A percentile compares a stretch with the other conserved stretches of the same genome.
These are phyloP conservation scores for Castanea sativa DNA, from an alignment of 306 rosid species.

Conservation along the genomic window DNA sequence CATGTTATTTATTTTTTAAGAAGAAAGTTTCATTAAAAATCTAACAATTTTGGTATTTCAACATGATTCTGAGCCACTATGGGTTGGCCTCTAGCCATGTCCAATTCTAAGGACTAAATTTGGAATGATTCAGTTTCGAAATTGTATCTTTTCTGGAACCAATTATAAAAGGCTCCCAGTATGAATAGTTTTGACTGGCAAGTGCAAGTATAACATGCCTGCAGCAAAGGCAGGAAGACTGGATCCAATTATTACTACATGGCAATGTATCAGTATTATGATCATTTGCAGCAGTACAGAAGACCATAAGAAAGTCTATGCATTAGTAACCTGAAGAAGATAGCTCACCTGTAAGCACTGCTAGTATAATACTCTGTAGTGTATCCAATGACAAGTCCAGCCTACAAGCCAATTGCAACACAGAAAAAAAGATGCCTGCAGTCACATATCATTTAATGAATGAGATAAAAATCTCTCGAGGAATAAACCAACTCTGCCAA, in stretches of 20 bases:
- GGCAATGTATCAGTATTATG: not conserved
- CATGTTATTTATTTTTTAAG: not conserved
- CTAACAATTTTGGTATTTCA: not conserved
- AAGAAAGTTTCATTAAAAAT: not conserved
- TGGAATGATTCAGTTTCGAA: not conserved
- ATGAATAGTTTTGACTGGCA: not conserved
- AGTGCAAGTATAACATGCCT: not conserved
- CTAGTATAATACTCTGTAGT: slow-evolving; percentile 67
- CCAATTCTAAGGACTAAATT: not conserved
- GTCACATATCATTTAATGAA: slow-evolving; percentile 5
- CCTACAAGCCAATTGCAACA: slow-evolving; percentile 68
- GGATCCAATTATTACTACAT: not conserved
- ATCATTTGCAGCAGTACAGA: not conserved
- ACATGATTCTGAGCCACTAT: not conserved
- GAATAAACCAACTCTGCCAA: not conserved
- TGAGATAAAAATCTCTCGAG: not conserved
- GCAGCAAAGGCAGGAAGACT: not conserved
- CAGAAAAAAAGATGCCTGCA: slow-evolving; percentile 77
- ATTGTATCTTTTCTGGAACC: not conserved
- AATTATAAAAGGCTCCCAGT: not conserved
- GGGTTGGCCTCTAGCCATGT: not conserved
- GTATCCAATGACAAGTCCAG: slow-evolving; percentile 79
- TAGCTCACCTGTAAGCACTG: slow-evolving; percentile 65
- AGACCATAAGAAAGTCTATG: not conserved
- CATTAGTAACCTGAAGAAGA: not conserved